Base-by-base conservation (phyloP, 2,329 filamentous ascomycete species). In the Aspergillus unguis region DNA sequence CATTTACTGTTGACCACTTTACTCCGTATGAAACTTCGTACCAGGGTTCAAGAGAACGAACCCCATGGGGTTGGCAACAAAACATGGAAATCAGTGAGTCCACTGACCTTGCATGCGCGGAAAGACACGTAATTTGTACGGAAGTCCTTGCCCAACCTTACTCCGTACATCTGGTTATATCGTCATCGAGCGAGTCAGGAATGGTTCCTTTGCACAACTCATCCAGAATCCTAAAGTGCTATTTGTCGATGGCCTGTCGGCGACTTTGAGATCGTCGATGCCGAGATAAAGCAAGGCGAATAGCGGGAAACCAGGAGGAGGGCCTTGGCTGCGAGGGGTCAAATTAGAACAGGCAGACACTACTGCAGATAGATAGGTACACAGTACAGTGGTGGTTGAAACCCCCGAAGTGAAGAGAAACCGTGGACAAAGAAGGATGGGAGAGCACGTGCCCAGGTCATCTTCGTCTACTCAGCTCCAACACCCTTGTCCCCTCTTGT, bases 311-410 rank as follows among this genome's bases (percentile, higher is more conserved):
- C 36, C 31, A 37, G 44, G 47, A 29, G 31, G 36, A 10, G 32
- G 41, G 38, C 44, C 47, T 49, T 49, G 47, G 40, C 40, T 37
- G 47, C 29, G 32, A 28, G 27, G 29, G 31, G 35, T 8, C n/a
- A 23, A 25, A 38, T 38, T 9, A n/a, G 36, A 38, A 23, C 17
- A 17, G 17, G 17, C 17, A 17, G 17, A 17, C 17, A 17, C 17
- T 17, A 17, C 17, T 17, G 17, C 17, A 17, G 17, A 17, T 17
- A 17, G 17, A 17, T 17, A 17, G 17, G 17, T 17, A 17, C 17
- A 17, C 17, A 17, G 17, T 28, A 11, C 17, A 27, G 35, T 26
- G 38, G 28, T 42, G 31, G 31, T 17, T 17, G 17, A 17, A 52
- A 31, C 37, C n/a, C 29, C 31, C 44, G 38, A 48, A 40, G 33